Percentiles rank a stretch among this genome's conserved stretches.
Evolutionary conservation across 2,329 filamentous ascomycete species (phyloP).

Genomic region (Cercospora sp.): DNA sequence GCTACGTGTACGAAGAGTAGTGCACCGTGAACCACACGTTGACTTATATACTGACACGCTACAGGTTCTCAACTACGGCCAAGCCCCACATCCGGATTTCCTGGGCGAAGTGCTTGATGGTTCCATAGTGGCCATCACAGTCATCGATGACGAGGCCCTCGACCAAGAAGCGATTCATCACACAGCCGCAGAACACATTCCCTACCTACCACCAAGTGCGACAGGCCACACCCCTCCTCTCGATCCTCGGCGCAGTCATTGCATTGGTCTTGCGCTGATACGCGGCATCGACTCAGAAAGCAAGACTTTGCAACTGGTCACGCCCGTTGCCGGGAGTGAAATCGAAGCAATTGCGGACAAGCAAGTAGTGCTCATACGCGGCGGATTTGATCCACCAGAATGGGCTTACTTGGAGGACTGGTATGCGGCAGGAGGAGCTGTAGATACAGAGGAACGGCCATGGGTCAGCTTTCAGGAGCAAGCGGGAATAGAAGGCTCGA

Average conservation of each 20-base stretch:
- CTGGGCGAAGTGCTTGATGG: slow-evolving; percentile 69
- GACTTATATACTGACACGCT: not conserved
- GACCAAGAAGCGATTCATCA: slow-evolving; percentile 37
- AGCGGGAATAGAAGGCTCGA: slow-evolving; percentile 36
- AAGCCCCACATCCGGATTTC: slow-evolving; percentile 59
- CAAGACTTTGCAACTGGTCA: slow-evolving; percentile 63
- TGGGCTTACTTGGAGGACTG: slow-evolving; percentile 70
- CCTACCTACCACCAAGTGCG: slow-evolving; percentile 59
- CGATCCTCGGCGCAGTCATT: slow-evolving; percentile 59
- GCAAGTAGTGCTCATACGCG: slow-evolving; percentile 64
- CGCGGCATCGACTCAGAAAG: slow-evolving; percentile 63
- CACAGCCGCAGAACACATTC: slow-evolving; percentile 57
- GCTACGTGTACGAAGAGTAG: not conserved
- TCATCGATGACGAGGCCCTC: slow-evolving; percentile 49
- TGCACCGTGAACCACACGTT: not conserved
- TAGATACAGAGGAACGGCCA: slow-evolving; percentile 26
- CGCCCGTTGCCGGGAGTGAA: slow-evolving; percentile 52
- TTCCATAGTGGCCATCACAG: slow-evolving; percentile 66
- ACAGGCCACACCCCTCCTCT: slow-evolving; percentile 52
- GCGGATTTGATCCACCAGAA: slow-evolving; percentile 66
- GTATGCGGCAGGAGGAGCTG: slow-evolving; percentile 37
- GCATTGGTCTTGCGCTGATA: slow-evolving; percentile 67
- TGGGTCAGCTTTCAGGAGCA: slow-evolving; percentile 34
- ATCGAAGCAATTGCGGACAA: slow-evolving; percentile 24
- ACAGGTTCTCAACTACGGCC: slow-evolving; percentile 64